A percentile compares a stretch with the other conserved stretches of the same genome.
These are phyloP conservation scores for Nelumbo lutea DNA, from an alignment of 164 flowering plant genomes.

Conservation along the genomic window DNA sequence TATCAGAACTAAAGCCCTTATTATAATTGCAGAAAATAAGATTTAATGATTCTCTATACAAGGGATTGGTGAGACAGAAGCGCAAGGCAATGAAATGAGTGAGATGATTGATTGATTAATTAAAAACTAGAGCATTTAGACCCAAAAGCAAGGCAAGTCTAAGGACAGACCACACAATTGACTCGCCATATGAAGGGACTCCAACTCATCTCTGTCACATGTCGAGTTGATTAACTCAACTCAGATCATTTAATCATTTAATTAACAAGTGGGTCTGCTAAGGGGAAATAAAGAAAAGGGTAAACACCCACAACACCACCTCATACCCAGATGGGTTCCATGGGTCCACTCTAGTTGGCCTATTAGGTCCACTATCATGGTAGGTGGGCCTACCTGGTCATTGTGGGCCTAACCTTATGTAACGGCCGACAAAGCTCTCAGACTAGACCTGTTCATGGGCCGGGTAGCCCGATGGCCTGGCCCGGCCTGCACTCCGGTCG, in stretches of 20 bases:
- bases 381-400: not conserved
- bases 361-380: not conserved
- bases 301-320: too few species aligned
- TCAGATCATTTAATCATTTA: not conserved
- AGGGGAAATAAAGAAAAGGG: too few species aligned
- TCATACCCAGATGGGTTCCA: not conserved
- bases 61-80: too few species aligned
- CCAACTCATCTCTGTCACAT: constrained; percentile 4
- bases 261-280: too few species aligned
- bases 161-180: not conserved
- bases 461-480: too few species aligned
- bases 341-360: constrained; percentile 1
- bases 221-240: constrained; percentile 4
- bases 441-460: not conserved
- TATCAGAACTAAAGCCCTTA: too few species aligned
- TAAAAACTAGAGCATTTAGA: not conserved
- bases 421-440: not conserved
- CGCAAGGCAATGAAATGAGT: too few species aligned
- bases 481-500: too few species aligned
- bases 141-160: not conserved
- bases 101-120: too few species aligned
- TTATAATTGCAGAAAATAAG: too few species aligned
- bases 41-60: too few species aligned
- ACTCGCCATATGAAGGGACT: not conserved
- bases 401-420: not conserved